phyloP scores from a whole-genome alignment of 192 early-diverging fungal genomes.

The Coemansia sp. region DNA sequence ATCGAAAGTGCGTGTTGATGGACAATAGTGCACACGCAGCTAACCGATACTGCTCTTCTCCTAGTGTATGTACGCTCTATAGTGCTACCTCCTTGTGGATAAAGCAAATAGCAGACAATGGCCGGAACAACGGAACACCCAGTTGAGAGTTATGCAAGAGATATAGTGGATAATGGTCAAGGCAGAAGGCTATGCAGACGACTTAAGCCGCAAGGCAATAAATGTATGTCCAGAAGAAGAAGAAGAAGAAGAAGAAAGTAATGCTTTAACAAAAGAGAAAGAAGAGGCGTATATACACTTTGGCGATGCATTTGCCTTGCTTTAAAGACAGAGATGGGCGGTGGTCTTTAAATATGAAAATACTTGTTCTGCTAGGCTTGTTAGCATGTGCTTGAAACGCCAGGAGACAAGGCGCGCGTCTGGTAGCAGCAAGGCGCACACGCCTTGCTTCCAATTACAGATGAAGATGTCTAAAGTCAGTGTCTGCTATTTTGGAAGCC shows the following conservation, averaged over 20 bases:
- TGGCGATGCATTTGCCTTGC: background rate
- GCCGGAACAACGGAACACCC: background rate
- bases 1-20: too few species aligned
- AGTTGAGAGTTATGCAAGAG: background rate
- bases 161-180: background rate
- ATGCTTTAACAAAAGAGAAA: constrained; percentile 1
- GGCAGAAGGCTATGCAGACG: background rate
- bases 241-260: background rate
- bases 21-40: background rate
- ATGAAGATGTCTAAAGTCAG: background rate
- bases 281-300: background rate
- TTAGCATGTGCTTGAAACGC: background rate
- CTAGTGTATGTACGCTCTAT: background rate
- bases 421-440: background rate
- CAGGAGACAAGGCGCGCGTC: too few species aligned
- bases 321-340: background rate
- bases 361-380: background rate
- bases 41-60: background rate
- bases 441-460: background rate
- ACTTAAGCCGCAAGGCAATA: background rate
- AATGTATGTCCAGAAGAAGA: background rate
- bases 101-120: constrained; percentile 4
- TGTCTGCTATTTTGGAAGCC: background rate
- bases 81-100: background rate
- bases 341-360: background rate